These are phyloP conservation scores for Termitomyces titanicus DNA, from an alignment of 768 basidiomycete genomes.

Conservation along the genomic window DNA sequence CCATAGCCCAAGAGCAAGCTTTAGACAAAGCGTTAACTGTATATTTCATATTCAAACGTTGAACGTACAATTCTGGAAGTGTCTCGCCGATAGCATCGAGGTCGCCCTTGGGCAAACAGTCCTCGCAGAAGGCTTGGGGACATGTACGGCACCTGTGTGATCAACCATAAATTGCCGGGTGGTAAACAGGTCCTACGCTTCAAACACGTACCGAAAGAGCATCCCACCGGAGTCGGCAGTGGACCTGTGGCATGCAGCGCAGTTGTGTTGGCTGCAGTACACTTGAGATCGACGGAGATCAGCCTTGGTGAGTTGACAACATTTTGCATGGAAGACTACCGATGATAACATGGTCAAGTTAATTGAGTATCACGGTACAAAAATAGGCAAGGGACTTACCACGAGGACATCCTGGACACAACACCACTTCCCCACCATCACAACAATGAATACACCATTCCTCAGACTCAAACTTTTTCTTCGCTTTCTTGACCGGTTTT, in stretches of 20 bases:
- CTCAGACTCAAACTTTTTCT: conserved; percentile 42
- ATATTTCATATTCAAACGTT: neutral
- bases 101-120: conserved; percentile 50
- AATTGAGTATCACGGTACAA: neutral
- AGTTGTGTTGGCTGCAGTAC: conserved; percentile 49
- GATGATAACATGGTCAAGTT: neutral
- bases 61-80: conserved; percentile 54
- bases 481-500: conserved; percentile 25
- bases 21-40: neutral
- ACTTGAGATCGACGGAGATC: conserved; percentile 23
- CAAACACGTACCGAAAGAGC: conserved; percentile 45
- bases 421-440: conserved; percentile 52
- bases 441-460: conserved; percentile 59
- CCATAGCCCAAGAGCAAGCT: conserved; percentile 41
- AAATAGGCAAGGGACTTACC: conserved; percentile 28
- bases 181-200: neutral
- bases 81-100: conserved; percentile 50
- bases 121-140: conserved; percentile 56
- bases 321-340: conserved; percentile 53
- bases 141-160: conserved; percentile 54
- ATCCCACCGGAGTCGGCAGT: conserved; percentile 51
- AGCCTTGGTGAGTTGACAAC: conserved; percentile 35
- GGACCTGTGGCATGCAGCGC: conserved; percentile 38
- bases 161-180: neutral
- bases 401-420: conserved; percentile 51